Conservation (phyloP, 2,329 filamentous ascomycete species). For the Penicillium nordicum region DNA sequence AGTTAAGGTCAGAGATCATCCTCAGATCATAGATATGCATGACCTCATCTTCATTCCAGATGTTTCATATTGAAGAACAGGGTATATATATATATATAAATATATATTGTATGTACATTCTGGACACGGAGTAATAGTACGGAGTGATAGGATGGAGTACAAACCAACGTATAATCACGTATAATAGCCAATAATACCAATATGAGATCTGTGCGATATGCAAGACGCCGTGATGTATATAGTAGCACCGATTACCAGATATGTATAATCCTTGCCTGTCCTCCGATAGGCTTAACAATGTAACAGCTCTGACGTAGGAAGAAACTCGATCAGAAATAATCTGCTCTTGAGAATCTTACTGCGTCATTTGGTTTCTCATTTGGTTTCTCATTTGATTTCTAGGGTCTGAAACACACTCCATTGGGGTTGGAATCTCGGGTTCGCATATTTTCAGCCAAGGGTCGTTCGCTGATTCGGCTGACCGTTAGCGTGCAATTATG, state of each 20-base stretch:
- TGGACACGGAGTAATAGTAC: neutral
- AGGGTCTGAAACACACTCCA: neutral
- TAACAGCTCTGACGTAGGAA: neutral
- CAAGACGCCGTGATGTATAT: neutral
- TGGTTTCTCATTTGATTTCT: neutral
- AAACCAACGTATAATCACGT: too few species aligned
- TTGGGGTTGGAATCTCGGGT: neutral
- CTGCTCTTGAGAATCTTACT: neutral
- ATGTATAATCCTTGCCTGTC: neutral
- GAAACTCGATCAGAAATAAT: neutral
- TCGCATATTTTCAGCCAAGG: neutral
- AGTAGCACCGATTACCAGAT: neutral
- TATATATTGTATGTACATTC: neutral
- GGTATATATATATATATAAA: neutral
- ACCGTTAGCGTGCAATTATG: neutral
- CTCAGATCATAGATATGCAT: constrained; percentile 1
- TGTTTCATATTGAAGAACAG: neutral
- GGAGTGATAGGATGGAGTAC: neutral
- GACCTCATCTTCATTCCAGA: constrained; percentile 6
- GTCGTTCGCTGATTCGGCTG: neutral
- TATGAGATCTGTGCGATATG: neutral
- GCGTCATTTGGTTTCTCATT: constrained; percentile 1
- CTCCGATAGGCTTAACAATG: neutral
- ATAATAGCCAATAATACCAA: neutral
- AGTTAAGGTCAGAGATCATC: constrained; percentile 1